Base-by-base conservation (phyloP, 345 rosid genomes). In the Limnanthes douglasii region DNA sequence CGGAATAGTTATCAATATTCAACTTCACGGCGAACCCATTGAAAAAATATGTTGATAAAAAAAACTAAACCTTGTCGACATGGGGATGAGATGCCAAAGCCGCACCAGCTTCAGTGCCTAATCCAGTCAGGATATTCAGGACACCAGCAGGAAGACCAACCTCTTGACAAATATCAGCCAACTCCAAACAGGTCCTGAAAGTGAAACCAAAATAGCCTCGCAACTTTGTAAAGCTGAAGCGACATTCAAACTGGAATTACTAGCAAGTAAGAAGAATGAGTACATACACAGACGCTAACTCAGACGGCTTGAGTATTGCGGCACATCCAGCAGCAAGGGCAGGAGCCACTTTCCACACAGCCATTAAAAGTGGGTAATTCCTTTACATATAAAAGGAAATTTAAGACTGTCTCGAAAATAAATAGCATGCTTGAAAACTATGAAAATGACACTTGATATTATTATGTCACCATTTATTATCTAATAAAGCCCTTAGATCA, bases 291-390 rank as follows among this genome's bases (percentile, higher is more conserved):
- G 93, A 85, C 18, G 96, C 70, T 56, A 85, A 30, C 63, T 85
- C 99, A 19, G 96, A 78, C 27, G 94, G 94, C 57, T 85, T 85
- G 52, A 92, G 58, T 66, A 85, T 65, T 12, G 96, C 93, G 4
- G 93, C 48, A 54, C 96, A 85, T 32, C 99, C 99, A 12, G 99
- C 99, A 45, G 99, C 99, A 63, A 92, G 53, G 22, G 99, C 80
- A 48, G 99, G 96, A 60, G 99, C 99, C 14, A 85, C 93, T 60
- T 92, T 92, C 96, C 99, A 85, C 37, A 71, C 51, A 32, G 96
- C 93, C 94, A 92, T 71, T 71, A 85, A 61, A 10, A 92, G 51
- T 0, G 96, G 99, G 49, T 92, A 85, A 56, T 90, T 90, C 98
- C 95, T 83, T 71, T 68, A 72, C n/a, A 39, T 23, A 52, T 8